Evolutionary conservation across 2,329 filamentous ascomycete species (phyloP).

Genomic region (Penicillium sp.): DNA sequence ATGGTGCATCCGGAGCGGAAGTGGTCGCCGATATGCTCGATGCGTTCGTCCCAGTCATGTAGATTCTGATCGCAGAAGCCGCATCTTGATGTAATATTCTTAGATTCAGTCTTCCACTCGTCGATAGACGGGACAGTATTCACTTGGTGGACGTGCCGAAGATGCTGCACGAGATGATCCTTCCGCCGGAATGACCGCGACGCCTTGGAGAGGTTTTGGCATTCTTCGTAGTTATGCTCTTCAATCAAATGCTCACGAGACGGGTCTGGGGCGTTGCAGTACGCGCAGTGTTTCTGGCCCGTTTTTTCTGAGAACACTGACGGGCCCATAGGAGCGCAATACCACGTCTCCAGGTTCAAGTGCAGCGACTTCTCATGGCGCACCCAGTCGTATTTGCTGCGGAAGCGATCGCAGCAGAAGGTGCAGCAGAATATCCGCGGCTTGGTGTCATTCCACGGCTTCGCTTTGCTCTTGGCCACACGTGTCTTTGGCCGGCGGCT

Average conservation of each 20-base stretch:
- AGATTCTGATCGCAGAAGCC: constrained; percentile 54
- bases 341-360: constrained; percentile 13
- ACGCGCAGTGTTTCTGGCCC: constrained; percentile 44
- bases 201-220: constrained; percentile 51
- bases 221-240: constrained; percentile 53
- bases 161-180: constrained; percentile 58
- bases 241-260: constrained; percentile 49
- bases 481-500: not conserved
- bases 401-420: constrained; percentile 13
- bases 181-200: constrained; percentile 58
- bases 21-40: constrained; percentile 54
- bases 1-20: constrained; percentile 55
- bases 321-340: constrained; percentile 8
- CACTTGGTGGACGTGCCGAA: constrained; percentile 53
- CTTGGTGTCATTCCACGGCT: constrained; percentile 3
- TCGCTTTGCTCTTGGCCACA: not conserved
- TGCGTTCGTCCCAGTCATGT: constrained; percentile 52
- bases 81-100: constrained; percentile 51
- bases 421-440: constrained; percentile 13
- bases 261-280: constrained; percentile 50
- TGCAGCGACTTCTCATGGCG: constrained; percentile 14
- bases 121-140: constrained; percentile 28
- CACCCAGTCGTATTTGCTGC: constrained; percentile 14
- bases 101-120: constrained; percentile 35
- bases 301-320: constrained; percentile 1